Conservation (phyloP, 2,329 filamentous ascomycete species). For the Penicillium sp. region DNA sequence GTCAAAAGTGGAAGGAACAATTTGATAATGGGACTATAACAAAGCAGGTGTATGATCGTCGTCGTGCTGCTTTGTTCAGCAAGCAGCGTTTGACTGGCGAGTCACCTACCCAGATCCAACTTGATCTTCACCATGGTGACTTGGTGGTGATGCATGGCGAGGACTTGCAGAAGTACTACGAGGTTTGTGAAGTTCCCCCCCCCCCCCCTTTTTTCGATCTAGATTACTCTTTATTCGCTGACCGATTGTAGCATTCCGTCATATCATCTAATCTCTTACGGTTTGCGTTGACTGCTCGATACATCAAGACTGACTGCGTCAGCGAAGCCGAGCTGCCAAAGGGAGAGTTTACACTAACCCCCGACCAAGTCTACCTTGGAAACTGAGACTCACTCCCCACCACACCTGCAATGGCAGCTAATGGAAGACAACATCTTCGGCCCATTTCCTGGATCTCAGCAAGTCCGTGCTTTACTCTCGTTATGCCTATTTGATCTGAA, state of each 20-base stretch:
- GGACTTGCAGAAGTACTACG: conserved; percentile 56
- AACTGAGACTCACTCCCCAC: conserved; percentile 9
- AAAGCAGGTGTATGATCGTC: conserved; percentile 20
- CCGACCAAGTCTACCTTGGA: conserved; percentile 33
- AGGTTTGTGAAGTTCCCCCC: conserved; percentile 33
- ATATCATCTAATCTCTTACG: conserved; percentile 32
- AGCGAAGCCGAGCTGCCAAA: conserved; percentile 25
- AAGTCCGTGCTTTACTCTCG: not conserved
- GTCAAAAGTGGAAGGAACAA: conserved; percentile 24
- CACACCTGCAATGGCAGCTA: not conserved
- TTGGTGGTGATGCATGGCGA: conserved; percentile 60
- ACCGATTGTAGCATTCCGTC: conserved; percentile 32
- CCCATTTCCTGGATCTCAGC: not conserved
- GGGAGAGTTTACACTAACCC: conserved; percentile 26
- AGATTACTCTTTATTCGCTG: not conserved
- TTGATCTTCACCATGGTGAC: conserved; percentile 58
- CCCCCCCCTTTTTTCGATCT: not conserved
- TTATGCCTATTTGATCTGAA: not conserved
- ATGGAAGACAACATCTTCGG: not conserved
- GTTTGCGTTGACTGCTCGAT: conserved; percentile 39
- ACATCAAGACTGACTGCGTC: conserved; percentile 29
- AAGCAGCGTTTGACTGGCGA: conserved; percentile 20
- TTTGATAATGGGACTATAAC: conserved; percentile 21
- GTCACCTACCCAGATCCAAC: conserved; percentile 37
- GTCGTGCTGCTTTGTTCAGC: conserved; percentile 28